Percentiles rank a stretch among this genome's conserved stretches.
phyloP scores from a whole-genome alignment of 2,329 filamentous ascomycete genomes.

The Simplicillium sp. region DNA sequence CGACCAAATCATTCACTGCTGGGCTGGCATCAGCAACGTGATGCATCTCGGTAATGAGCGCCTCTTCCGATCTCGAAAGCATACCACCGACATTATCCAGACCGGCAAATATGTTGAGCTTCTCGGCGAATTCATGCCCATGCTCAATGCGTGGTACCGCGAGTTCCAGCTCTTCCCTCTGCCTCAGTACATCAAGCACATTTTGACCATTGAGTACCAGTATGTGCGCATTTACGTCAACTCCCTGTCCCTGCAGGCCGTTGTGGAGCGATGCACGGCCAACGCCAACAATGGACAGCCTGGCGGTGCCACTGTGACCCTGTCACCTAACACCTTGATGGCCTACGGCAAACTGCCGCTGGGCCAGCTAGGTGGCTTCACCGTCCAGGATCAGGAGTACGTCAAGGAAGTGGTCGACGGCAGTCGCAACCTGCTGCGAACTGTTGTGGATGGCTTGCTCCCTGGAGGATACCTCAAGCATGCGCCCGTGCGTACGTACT shows the following conservation, averaged over 20 bases:
- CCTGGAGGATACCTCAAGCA: conserved; percentile 72
- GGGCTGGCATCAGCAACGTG: conserved; percentile 85
- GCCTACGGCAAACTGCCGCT: conserved; percentile 56
- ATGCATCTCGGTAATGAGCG: conserved; percentile 88
- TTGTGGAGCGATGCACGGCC: conserved; percentile 84
- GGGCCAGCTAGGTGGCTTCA: conserved; percentile 54
- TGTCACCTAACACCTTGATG: conserved; percentile 56
- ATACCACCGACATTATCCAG: conserved; percentile 82
- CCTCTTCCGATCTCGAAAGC: conserved; percentile 77
- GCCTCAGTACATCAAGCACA: conserved; percentile 58
- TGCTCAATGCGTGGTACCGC: conserved; percentile 68
- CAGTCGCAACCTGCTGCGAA: conserved; percentile 64
- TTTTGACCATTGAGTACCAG: conserved; percentile 89
- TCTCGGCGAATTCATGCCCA: conserved; percentile 71
- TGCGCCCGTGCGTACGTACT: conserved; percentile 75
- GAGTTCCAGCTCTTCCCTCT: conserved; percentile 73
- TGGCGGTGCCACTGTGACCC: conserved; percentile 23
- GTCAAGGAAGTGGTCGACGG: conserved; percentile 70
- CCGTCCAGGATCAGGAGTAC: conserved; percentile 60
- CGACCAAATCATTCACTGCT: conserved; percentile 72
- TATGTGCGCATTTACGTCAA: conserved; percentile 94
- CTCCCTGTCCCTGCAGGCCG: conserved; percentile 85
- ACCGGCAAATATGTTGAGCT: conserved; percentile 74
- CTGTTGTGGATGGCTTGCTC: conserved; percentile 67
- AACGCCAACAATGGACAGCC: conserved; percentile 41